Evolutionary conservation across 2,329 filamentous ascomycete genomes (phyloP).

Genomic region (Colletotrichum limetticola): DNA sequence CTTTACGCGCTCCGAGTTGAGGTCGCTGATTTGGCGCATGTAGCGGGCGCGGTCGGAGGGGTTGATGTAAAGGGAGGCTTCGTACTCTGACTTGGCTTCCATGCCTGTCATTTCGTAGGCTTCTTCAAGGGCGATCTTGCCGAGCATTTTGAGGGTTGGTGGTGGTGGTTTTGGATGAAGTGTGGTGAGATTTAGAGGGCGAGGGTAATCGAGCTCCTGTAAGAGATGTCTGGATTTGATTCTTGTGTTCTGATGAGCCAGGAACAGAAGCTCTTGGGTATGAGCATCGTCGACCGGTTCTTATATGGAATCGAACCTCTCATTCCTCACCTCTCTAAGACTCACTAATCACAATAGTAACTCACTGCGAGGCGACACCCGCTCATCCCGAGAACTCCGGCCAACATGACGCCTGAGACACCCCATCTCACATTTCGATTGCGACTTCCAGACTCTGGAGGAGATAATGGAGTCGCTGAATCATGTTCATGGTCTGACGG

Average conservation of each 20-base stretch:
- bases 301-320: not conserved
- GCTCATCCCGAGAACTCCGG: not conserved
- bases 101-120: conserved; percentile 70
- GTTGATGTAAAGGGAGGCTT: conserved; percentile 64
- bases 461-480: not conserved
- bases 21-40: conserved; percentile 61
- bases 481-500: not conserved
- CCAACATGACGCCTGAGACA: conserved; percentile 7
- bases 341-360: not conserved
- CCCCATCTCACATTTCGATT: not conserved
- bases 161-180: not conserved
- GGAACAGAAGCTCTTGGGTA: not conserved
- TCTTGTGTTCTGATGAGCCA: not conserved
- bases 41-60: conserved; percentile 69
- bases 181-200: fast-evolving
- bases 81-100: conserved; percentile 68
- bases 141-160: conserved; percentile 54
- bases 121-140: conserved; percentile 72
- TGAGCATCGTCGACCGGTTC: not conserved
- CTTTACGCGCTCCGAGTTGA: conserved; percentile 52
- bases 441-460: not conserved
- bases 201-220: not conserved
- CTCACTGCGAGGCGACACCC: not conserved
- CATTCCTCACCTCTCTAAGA: not conserved
- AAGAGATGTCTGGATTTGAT: not conserved